A percentile compares a stretch with the other conserved stretches of the same genome.
Evolutionary conservation across 306 rosid species (phyloP).

Genomic region (Mucuna pruriens): DNA sequence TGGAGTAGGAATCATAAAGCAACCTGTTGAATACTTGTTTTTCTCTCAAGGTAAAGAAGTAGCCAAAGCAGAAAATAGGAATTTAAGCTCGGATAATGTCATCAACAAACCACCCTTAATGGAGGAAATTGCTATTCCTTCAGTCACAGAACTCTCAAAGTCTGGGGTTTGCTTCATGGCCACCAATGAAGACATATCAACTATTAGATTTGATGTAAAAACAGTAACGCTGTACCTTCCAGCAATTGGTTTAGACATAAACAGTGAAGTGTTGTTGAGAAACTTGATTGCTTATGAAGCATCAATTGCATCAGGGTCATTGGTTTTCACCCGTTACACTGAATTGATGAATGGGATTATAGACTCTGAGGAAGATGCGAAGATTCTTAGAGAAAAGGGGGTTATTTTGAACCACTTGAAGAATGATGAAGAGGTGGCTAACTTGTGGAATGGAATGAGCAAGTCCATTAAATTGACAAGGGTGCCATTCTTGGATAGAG

Average conservation of each 20-base stretch:
- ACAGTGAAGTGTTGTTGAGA: slow-evolving; percentile 64
- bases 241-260: slow-evolving; percentile 53
- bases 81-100: slow-evolving; percentile 33
- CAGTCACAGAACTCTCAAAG: slow-evolving; percentile 59
- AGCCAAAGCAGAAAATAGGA: slow-evolving; percentile 32
- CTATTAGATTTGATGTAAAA: slow-evolving; percentile 59
- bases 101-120: slow-evolving; percentile 56
- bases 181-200: slow-evolving; percentile 57
- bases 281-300: slow-evolving; percentile 88
- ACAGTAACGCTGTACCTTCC: slow-evolving; percentile 65
- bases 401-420: slow-evolving; percentile 72
- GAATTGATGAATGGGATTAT: slow-evolving; percentile 89
- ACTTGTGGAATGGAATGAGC: slow-evolving; percentile 86
- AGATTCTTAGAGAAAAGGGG: slow-evolving; percentile 71
- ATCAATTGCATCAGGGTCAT: slow-evolving; percentile 62
- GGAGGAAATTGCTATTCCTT: slow-evolving; percentile 81
- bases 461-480: slow-evolving; percentile 80
- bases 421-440: slow-evolving; percentile 74
- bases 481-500: slow-evolving; percentile 79
- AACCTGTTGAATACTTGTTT: slow-evolving; percentile 45
- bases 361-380: slow-evolving; percentile 76
- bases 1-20: slow-evolving; percentile 43
- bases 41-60: slow-evolving; percentile 36
- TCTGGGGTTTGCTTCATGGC: slow-evolving; percentile 64
- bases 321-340: slow-evolving; percentile 75